A percentile compares a stretch with the other conserved stretches of the same genome.
phyloP scores from a whole-genome alignment of 148 eudicot genomes.

The Linanthus parryae region DNA sequence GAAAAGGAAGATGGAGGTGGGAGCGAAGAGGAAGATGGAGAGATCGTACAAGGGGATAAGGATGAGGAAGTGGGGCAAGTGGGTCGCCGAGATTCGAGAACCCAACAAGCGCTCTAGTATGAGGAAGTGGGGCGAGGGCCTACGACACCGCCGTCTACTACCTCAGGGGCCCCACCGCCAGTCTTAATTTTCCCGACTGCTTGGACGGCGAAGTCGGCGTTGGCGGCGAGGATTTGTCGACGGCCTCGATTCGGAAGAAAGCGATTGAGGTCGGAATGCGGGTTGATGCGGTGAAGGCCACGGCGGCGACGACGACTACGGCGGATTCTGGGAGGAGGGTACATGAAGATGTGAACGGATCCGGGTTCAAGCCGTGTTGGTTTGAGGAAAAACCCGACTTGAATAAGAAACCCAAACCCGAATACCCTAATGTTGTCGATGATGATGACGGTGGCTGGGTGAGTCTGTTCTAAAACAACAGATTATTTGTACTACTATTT shows the following conservation, averaged over 20 bases:
- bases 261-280: constrained; percentile 87
- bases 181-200: constrained; percentile 77
- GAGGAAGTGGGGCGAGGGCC: constrained; percentile 91
- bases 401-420: constrained; percentile 78
- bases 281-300: constrained; percentile 67
- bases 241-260: constrained; percentile 59
- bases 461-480: too few relatives aligned
- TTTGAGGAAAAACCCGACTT: constrained; percentile 64
- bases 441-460: too few relatives aligned
- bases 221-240: constrained; percentile 26
- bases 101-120: constrained; percentile 90
- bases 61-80: constrained; percentile 98
- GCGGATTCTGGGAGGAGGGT: too few relatives aligned
- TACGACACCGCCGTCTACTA: constrained; percentile 90
- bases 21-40: constrained; percentile 40
- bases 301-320: background rate
- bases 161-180: constrained; percentile 65
- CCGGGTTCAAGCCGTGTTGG: constrained; percentile 27
- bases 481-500: too few relatives aligned
- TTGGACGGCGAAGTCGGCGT: constrained; percentile 22
- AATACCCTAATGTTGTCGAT: constrained; percentile 35
- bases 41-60: constrained; percentile 84
- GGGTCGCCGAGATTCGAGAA: constrained; percentile 95
- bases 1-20: constrained; percentile 4
- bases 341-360: background rate